A percentile compares a stretch with the other conserved stretches of the same genome.
phyloP scores from a whole-genome alignment of 305 asterid species.

The Solanum chacoense region DNA sequence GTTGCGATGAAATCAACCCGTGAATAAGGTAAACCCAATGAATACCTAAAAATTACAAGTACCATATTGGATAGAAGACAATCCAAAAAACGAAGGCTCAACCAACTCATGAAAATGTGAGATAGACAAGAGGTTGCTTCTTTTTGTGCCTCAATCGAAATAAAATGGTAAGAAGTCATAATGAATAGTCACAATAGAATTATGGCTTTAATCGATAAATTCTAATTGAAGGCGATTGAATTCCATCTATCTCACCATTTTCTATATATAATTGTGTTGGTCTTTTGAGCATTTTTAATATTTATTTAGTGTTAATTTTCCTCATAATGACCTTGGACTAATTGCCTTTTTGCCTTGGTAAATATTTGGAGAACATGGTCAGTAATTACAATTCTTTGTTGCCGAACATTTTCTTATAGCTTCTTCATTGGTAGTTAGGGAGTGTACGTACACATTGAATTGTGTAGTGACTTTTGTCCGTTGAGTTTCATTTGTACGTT shows the following conservation, averaged over 20 bases:
- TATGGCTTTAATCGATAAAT: neutral
- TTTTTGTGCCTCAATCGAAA: neutral
- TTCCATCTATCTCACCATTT: neutral
- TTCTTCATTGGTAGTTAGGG: neutral
- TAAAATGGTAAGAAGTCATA: neutral
- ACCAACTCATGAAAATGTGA: neutral
- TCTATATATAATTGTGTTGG: neutral
- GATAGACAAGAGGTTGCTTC: neutral
- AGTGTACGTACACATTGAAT: neutral
- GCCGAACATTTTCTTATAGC: neutral
- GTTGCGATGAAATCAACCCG: neutral
- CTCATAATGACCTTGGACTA: neutral
- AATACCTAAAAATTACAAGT: neutral
- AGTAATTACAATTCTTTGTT: neutral
- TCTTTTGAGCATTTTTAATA: neutral
- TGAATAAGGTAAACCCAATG: neutral
- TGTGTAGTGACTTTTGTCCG: neutral
- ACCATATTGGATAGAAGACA: neutral
- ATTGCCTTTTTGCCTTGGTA: neutral
- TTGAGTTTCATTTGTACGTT: neutral
- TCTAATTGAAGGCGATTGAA: neutral
- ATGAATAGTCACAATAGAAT: neutral
- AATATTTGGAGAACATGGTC: neutral
- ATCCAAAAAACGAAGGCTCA: neutral
- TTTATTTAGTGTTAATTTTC: neutral